These are phyloP conservation scores for Pistacia atlantica DNA, from an alignment of 345 rosid species.

Conservation along the genomic window DNA sequence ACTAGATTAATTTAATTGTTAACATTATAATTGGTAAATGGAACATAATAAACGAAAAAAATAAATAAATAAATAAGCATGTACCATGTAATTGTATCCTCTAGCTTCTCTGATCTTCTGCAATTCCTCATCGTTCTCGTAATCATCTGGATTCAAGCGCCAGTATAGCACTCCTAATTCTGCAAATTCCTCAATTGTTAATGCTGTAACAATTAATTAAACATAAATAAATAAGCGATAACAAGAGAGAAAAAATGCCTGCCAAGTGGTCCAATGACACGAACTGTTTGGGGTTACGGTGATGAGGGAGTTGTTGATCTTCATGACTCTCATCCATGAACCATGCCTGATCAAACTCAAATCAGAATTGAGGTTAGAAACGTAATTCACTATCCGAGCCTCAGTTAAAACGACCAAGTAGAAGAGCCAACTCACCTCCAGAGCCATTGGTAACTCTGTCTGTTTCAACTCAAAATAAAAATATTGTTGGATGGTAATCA, in stretches of 20 bases:
- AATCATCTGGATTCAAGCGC: constrained; percentile 69
- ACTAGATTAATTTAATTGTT: background rate
- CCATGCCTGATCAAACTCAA: constrained; percentile 54
- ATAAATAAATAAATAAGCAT: background rate
- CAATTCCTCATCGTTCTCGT: constrained; percentile 74
- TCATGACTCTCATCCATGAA: constrained; percentile 54
- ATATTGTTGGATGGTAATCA: background rate
- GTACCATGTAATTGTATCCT: constrained; percentile 91
- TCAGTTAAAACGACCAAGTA: background rate
- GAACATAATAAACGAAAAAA: background rate
- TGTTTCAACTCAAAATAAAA: background rate
- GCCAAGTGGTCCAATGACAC: constrained; percentile 53
- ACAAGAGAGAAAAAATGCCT: constrained; percentile 23
- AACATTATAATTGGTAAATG: background rate
- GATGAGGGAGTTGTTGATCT: constrained; percentile 61
- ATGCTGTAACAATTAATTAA: background rate
- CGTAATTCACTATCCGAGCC: background rate
- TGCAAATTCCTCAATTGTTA: constrained; percentile 25
- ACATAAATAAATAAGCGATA: background rate
- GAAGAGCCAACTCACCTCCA: constrained; percentile 43
- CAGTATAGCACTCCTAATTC: constrained; percentile 81
- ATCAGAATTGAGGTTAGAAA: background rate
- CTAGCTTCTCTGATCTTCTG: constrained; percentile 65
- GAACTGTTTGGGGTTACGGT: constrained; percentile 43
- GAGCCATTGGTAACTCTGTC: constrained; percentile 37